These are phyloP conservation scores for Sugiyamaella valdiviana DNA, from an alignment of 805 yeast species.

Conservation along the genomic window DNA sequence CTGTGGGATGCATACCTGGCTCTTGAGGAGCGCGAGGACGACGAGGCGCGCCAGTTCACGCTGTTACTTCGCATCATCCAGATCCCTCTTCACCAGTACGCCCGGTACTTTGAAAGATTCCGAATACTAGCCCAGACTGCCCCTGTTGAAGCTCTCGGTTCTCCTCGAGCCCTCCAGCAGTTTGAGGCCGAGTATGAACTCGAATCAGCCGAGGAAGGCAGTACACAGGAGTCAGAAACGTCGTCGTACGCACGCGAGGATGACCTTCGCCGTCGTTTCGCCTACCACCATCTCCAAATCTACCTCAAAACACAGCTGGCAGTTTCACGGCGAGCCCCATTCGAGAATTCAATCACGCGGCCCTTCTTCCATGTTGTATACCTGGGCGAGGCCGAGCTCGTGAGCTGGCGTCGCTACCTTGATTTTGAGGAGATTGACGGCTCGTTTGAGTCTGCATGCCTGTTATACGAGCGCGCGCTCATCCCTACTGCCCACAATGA, in stretches of 20 bases:
- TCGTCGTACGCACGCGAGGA: constrained; percentile 24
- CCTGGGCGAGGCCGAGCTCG: constrained; percentile 39
- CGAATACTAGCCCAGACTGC: constrained; percentile 29
- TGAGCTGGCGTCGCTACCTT: constrained; percentile 60
- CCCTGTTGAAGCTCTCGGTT: constrained; percentile 30
- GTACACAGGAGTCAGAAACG: not conserved
- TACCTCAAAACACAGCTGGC: constrained; percentile 45
- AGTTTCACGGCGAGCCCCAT: constrained; percentile 62
- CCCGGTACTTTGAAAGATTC: constrained; percentile 56
- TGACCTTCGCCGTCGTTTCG: constrained; percentile 40
- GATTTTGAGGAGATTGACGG: constrained; percentile 42
- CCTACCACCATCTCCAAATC: constrained; percentile 39
- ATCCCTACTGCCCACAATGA: constrained; percentile 46
- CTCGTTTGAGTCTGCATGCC: constrained; percentile 29
- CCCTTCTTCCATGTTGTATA: constrained; percentile 50
- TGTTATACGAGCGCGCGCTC: constrained; percentile 66
- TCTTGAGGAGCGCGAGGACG: constrained; percentile 43
- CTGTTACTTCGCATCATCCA: constrained; percentile 33
- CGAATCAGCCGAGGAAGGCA: constrained; percentile 14
- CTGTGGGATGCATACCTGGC: constrained; percentile 77
- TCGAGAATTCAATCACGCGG: constrained; percentile 56
- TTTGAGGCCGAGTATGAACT: constrained; percentile 25
- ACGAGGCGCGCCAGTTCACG: constrained; percentile 37
- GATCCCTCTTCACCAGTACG: constrained; percentile 80
- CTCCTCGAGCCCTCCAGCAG: constrained; percentile 28